phyloP scores from a whole-genome alignment of 2,329 filamentous ascomycete species.

The Botrytis byssoidea region DNA sequence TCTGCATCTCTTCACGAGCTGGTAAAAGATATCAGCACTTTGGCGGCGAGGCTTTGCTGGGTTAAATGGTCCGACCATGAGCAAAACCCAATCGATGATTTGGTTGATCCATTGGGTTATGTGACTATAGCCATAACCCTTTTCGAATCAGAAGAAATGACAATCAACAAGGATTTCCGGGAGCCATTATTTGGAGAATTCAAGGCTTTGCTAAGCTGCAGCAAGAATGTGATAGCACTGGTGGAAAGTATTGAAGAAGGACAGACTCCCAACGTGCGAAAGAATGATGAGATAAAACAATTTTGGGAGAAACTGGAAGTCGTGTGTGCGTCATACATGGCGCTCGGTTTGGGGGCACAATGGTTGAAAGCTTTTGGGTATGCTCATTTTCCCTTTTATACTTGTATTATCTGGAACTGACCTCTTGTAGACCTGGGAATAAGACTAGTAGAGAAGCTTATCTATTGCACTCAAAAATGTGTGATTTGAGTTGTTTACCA shows the following conservation, averaged over 20 bases:
- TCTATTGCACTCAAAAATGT: background rate
- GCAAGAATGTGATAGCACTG: background rate
- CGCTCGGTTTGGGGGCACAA: accelerated
- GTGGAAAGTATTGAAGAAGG: background rate
- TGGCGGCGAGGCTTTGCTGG: no score
- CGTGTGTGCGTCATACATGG: accelerated
- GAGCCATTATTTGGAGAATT: background rate
- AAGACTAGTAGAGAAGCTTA: background rate
- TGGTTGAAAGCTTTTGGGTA: background rate
- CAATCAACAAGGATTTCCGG: background rate
- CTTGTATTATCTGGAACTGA: background rate
- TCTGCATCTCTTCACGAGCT: background rate
- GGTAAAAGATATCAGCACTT: background rate
- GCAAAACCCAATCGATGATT: background rate
- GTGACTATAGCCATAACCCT: accelerated
- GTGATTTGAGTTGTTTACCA: background rate
- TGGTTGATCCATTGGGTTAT: background rate
- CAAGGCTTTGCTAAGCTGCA: background rate
- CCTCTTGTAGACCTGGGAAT: background rate
- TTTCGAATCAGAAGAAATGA: background rate
- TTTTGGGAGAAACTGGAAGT: background rate
- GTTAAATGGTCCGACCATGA: background rate
- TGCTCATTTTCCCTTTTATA: background rate
- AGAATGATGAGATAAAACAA: background rate
- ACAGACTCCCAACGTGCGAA: background rate